Evolutionary conservation across 2,329 filamentous ascomycete species (phyloP).

Genomic region (Phoma sp.): DNA sequence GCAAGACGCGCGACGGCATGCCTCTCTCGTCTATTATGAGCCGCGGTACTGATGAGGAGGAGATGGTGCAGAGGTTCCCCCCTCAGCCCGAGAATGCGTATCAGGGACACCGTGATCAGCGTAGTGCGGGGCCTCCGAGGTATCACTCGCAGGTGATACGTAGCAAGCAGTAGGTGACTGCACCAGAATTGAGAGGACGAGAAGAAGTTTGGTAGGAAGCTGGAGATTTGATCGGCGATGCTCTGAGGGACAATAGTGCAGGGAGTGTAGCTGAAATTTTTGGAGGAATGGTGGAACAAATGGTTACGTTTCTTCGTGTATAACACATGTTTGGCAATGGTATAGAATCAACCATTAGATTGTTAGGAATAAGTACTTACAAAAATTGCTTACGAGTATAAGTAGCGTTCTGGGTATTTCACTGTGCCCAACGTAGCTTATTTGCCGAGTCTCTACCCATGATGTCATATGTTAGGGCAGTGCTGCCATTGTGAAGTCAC

Average conservation of each 20-base stretch:
- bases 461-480: too few species aligned
- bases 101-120: neutral
- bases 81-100: neutral
- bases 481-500: too few species aligned
- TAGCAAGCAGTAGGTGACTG: neutral
- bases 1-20: constrained; percentile 19
- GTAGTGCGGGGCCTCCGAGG: neutral
- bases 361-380: too few species aligned
- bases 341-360: neutral
- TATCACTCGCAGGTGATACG: neutral
- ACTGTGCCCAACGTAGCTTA: too few species aligned
- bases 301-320: neutral
- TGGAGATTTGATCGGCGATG: too few species aligned
- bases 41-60: constrained; percentile 33
- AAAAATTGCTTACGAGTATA: too few species aligned
- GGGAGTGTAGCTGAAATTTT: neutral
- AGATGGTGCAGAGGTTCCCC: constrained; percentile 1
- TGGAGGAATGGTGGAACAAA: too few species aligned
- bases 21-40: constrained; percentile 33
- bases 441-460: too few species aligned
- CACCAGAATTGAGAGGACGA: neutral
- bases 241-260: neutral
- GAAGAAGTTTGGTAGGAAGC: neutral
- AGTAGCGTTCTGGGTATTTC: too few species aligned
- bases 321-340: neutral